Percentiles rank a stretch among this genome's conserved stretches.
Evolutionary conservation across 305 asterid species (phyloP).

Genomic region (Solanum hybrid): DNA sequence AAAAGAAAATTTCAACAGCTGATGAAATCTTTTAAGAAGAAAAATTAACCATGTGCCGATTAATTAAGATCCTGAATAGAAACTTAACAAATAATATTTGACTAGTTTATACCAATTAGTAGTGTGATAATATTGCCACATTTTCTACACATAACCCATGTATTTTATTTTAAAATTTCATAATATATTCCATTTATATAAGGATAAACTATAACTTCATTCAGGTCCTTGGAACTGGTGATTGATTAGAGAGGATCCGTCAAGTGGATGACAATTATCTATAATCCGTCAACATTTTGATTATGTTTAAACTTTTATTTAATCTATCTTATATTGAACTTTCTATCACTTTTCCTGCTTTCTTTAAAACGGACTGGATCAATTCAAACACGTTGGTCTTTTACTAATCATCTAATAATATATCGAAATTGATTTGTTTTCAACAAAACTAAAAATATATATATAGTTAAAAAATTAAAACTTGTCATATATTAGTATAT

Average conservation of each 20-base stretch:
- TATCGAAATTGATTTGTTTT: background rate
- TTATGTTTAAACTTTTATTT: background rate
- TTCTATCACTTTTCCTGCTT: background rate
- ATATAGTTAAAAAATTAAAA: background rate
- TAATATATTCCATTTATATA: background rate
- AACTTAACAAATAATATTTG: background rate
- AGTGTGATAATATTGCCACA: background rate
- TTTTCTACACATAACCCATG: background rate
- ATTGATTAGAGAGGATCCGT: background rate
- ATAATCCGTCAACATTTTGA: background rate
- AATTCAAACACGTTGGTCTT: background rate
- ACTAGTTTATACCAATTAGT: background rate
- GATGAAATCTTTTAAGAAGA: background rate
- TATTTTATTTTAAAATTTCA: background rate
- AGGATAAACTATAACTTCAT: background rate
- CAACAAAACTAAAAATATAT: background rate
- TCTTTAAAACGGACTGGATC: background rate
- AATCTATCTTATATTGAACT: background rate
- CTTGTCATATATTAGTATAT: background rate
- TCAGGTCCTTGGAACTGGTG: background rate
- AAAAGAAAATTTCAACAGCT: background rate
- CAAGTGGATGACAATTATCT: background rate
- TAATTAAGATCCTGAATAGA: background rate
- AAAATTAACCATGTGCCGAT: background rate
- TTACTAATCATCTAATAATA: background rate